Conservation (phyloP, 2,329 filamentous ascomycete species). For the Ustulina deusta region DNA sequence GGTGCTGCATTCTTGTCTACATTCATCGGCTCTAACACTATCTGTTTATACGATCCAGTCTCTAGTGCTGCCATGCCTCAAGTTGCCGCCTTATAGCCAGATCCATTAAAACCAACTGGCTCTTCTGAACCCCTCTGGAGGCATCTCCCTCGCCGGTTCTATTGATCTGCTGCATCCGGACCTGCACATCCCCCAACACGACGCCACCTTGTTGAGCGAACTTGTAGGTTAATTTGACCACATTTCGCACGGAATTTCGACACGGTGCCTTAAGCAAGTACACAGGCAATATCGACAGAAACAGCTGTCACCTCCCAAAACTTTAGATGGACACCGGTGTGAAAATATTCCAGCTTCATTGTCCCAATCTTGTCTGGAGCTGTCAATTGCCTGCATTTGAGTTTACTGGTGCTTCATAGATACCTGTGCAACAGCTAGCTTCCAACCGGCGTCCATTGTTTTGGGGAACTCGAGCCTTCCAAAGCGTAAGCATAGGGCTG, state of each 20-base stretch:
- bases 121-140: slow-evolving; percentile 35
- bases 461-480: slow-evolving; percentile 1
- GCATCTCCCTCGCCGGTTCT: slow-evolving; percentile 24
- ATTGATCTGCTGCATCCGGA: slow-evolving; percentile 10
- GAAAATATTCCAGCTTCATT: slow-evolving; percentile 26
- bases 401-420: slow-evolving; percentile 39
- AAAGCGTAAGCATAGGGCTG: slow-evolving; percentile 8
- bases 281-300: slow-evolving; percentile 35
- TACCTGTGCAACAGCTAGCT: slow-evolving; percentile 21
- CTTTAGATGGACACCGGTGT: slow-evolving; percentile 42
- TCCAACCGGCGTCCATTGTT: background rate
- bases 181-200: slow-evolving; percentile 9
- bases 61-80: slow-evolving; percentile 32
- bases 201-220: slow-evolving; percentile 2
- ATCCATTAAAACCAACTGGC: slow-evolving; percentile 20
- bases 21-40: slow-evolving; percentile 24
- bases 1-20: slow-evolving; percentile 22
- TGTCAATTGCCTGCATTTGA: slow-evolving; percentile 38
- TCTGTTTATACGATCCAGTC: slow-evolving; percentile 24
- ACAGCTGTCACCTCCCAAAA: slow-evolving; percentile 14
- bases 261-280: slow-evolving; percentile 28
- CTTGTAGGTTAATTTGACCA: slow-evolving; percentile 11
- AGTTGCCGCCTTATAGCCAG: slow-evolving; percentile 29
- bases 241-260: slow-evolving; percentile 2
- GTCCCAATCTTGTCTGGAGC: slow-evolving; percentile 23